A percentile compares a stretch with the other conserved stretches of the same genome.
Conservation (phyloP, 2,329 filamentous ascomycete species). For the Graphilbum ipis-grandicollis region DNA sequence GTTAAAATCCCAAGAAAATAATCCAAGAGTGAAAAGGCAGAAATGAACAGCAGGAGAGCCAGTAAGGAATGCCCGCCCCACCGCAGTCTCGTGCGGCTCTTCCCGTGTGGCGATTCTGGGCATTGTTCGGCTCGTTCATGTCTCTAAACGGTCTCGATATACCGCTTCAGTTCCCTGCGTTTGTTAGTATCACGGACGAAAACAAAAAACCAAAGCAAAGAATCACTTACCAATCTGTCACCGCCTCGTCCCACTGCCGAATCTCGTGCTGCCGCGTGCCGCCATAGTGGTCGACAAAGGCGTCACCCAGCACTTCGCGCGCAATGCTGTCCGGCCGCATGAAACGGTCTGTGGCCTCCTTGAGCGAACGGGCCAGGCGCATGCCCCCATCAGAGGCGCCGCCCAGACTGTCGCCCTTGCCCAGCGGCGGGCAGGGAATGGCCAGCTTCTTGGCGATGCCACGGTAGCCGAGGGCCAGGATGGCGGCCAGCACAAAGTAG, state of each 20-base stretch:
- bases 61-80: too few species aligned
- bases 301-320: constrained; percentile 84
- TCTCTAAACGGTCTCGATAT: constrained; percentile 68
- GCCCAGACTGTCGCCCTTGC: constrained; percentile 70
- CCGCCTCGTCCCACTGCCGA: constrained; percentile 81
- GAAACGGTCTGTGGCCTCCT: constrained; percentile 70
- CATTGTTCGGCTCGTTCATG: constrained; percentile 1
- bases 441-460: constrained; percentile 85
- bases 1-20: too few species aligned
- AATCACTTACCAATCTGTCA: constrained; percentile 75
- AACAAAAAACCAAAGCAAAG: background rate
- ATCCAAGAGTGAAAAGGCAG: too few species aligned
- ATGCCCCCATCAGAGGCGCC: constrained; percentile 52
- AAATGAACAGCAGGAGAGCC: too few species aligned
- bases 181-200: background rate
- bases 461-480: constrained; percentile 76
- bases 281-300: constrained; percentile 89
- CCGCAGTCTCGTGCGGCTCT: too few species aligned
- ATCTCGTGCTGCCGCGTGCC: constrained; percentile 88
- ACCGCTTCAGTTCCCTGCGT: constrained; percentile 55
- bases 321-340: constrained; percentile 65
- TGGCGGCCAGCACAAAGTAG: constrained; percentile 69
- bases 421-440: constrained; percentile 66
- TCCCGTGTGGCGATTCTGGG: too few species aligned
- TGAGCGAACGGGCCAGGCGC: constrained; percentile 66